Conservation (phyloP, 2,329 filamentous ascomycete genomes). For the Chrysosporium queenslandicum region DNA sequence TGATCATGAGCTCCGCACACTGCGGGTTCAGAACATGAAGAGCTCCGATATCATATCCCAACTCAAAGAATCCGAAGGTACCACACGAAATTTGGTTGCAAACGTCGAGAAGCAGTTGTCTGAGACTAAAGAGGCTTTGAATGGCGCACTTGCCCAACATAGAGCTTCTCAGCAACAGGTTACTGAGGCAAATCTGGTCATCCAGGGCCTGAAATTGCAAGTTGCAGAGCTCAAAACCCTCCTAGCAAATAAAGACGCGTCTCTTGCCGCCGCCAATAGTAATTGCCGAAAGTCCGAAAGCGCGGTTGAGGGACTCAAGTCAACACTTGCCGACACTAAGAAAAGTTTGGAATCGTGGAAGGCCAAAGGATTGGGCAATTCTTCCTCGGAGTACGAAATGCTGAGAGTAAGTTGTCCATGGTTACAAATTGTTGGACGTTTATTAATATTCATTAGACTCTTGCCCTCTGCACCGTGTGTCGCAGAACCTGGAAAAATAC, state of each 20-base stretch:
- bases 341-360: slow-evolving; percentile 83
- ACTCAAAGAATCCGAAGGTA: slow-evolving; percentile 78
- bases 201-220: slow-evolving; percentile 65
- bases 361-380: slow-evolving; percentile 68
- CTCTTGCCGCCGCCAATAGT: slow-evolving; percentile 53
- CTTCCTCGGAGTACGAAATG: slow-evolving; percentile 72
- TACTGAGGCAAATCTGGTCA: slow-evolving; percentile 57
- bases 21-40: slow-evolving; percentile 75
- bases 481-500: slow-evolving; percentile 91
- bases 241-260: slow-evolving; percentile 65
- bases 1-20: slow-evolving; percentile 65
- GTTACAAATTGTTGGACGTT: neutral
- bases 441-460: slow-evolving; percentile 41
- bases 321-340: slow-evolving; percentile 64
- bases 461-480: slow-evolving; percentile 86
- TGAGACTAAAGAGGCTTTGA: slow-evolving; percentile 70
- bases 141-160: slow-evolving; percentile 59
- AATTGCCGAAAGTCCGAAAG: slow-evolving; percentile 51
- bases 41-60: slow-evolving; percentile 89
- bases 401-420: slow-evolving; percentile 58
- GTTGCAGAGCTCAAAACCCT: slow-evolving; percentile 64
- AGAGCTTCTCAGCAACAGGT: slow-evolving; percentile 63
- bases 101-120: slow-evolving; percentile 87
- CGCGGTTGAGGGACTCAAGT: slow-evolving; percentile 70
- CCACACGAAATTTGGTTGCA: slow-evolving; percentile 62